Percentiles rank a stretch among this genome's conserved stretches.
phyloP scores from a whole-genome alignment of 352 stramenopile genomes.

The Globisporangium abappressorium region DNA sequence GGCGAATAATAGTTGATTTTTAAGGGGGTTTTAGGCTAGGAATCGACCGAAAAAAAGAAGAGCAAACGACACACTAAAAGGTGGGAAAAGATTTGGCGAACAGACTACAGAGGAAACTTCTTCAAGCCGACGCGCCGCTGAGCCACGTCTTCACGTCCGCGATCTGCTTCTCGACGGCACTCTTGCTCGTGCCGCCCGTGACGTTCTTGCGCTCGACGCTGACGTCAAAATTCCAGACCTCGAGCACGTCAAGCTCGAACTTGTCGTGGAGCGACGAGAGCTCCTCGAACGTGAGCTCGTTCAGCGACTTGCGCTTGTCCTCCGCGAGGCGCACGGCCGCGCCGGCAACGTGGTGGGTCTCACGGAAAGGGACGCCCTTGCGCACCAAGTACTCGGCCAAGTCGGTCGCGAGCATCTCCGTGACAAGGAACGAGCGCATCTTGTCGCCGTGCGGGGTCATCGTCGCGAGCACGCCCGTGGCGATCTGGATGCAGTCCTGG shows the following conservation, averaged over 20 bases:
- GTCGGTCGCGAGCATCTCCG: slow-evolving; percentile 99
- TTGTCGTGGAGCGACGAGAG: slow-evolving; percentile 83
- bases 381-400: slow-evolving; percentile 98
- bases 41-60: neutral
- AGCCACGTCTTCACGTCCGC: slow-evolving; percentile 72
- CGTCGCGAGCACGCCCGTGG: slow-evolving; percentile 95
- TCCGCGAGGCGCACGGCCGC: slow-evolving; percentile 92
- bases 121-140: slow-evolving; percentile 19
- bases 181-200: slow-evolving; percentile 78
- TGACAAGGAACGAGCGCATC: slow-evolving; percentile 94
- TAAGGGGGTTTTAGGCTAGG: neutral
- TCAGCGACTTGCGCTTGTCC: slow-evolving; percentile 83
- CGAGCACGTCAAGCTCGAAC: slow-evolving; percentile 89
- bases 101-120: neutral
- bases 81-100: neutral
- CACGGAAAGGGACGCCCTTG: slow-evolving; percentile 98
- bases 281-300: slow-evolving; percentile 88
- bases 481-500: slow-evolving; percentile 96
- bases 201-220: slow-evolving; percentile 92
- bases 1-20: neutral
- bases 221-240: slow-evolving; percentile 89
- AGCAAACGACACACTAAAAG: neutral
- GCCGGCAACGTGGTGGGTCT: slow-evolving; percentile 99
- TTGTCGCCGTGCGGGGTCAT: slow-evolving; percentile 95
- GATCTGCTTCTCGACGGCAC: slow-evolving; percentile 79